These are phyloP conservation scores for Circinella minor DNA, from an alignment of 371 early-diverging fungal species.

Conservation along the genomic window DNA sequence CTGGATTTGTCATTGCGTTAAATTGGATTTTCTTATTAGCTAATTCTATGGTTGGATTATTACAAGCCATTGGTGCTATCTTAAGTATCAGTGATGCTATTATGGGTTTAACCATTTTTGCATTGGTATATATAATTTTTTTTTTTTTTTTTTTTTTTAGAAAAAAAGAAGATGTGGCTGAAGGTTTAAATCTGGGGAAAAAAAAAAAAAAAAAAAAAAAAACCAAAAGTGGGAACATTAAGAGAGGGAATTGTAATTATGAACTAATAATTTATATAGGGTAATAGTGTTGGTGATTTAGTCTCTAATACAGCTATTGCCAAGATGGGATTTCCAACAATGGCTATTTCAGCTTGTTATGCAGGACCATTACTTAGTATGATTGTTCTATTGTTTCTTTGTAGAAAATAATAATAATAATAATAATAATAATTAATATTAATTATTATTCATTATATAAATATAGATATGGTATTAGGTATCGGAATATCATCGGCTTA, in stretches of 20 bases:
- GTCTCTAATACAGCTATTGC: conserved; percentile 88
- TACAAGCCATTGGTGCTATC: conserved; percentile 78
- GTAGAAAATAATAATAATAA: background rate
- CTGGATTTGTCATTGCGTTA: conserved; percentile 75
- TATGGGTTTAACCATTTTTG: conserved; percentile 84
- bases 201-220: too few relatives aligned
- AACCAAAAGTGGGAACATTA: too few relatives aligned
- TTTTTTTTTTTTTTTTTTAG: background rate
- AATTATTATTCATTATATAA: background rate
- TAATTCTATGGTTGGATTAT: conserved; percentile 79
- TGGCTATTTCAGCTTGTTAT: conserved; percentile 88
- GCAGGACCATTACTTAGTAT: conserved; percentile 82
- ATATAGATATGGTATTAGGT: conserved; percentile 73
- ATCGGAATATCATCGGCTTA: conserved; percentile 74
- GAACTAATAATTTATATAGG: conserved; percentile 37
- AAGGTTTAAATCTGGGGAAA: too few relatives aligned
- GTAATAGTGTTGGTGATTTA: conserved; percentile 84
- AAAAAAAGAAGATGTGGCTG: background rate
- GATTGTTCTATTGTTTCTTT: conserved; percentile 10
- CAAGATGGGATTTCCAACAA: conserved; percentile 81
- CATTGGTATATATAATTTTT: conserved; percentile 52
- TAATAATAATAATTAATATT: conserved; percentile 1
- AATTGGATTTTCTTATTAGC: conserved; percentile 83
- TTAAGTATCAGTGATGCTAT: conserved; percentile 80
- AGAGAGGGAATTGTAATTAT: background rate